phyloP scores from a whole-genome alignment of 768 basidiomycete genomes.

The Leccinum subtestaceum region DNA sequence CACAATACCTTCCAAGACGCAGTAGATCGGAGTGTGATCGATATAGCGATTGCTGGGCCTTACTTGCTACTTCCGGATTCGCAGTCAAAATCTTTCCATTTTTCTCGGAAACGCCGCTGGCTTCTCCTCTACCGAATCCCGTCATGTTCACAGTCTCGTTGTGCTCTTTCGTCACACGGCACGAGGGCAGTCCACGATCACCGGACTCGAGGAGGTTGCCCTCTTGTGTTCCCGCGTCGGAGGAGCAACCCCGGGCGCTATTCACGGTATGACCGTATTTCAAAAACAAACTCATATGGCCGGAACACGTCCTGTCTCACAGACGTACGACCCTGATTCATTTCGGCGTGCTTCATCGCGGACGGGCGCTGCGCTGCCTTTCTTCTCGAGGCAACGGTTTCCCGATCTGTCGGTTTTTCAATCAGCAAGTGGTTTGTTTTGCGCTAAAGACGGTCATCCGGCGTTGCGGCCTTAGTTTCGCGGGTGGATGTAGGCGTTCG shows the following conservation, averaged over 20 bases:
- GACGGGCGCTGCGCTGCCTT: conserved; percentile 4
- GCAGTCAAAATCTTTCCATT: conserved; percentile 22
- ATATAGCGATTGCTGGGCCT: conserved; percentile 24
- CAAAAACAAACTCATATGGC: conserved; percentile 1
- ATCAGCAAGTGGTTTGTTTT: conserved; percentile 2
- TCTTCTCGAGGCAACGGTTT: conserved; percentile 17
- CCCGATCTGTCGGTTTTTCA: conserved; percentile 14
- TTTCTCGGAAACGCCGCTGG: conserved; percentile 25
- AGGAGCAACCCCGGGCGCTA: neutral
- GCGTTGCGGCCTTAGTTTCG: neutral
- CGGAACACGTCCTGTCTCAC: conserved; percentile 1
- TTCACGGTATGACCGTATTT: neutral
- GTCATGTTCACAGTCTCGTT: neutral
- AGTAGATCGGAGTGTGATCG: conserved; percentile 27
- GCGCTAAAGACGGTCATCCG: conserved; percentile 5
- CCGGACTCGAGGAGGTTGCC: neutral
- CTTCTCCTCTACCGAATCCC: conserved; percentile 14
- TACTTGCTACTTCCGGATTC: conserved; percentile 29
- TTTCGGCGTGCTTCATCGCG: conserved; percentile 25
- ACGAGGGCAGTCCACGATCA: conserved; percentile 6
- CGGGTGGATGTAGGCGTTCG: neutral
- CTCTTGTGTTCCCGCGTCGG: conserved; percentile 2
- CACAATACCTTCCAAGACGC: conserved; percentile 26
- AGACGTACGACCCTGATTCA: conserved; percentile 28
- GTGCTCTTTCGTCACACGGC: neutral